Percentiles rank a stretch among this genome's conserved stretches.
Conservation (phyloP, 1,284 basidiomycete genomes). For the Wallemia ichthyophaga region DNA sequence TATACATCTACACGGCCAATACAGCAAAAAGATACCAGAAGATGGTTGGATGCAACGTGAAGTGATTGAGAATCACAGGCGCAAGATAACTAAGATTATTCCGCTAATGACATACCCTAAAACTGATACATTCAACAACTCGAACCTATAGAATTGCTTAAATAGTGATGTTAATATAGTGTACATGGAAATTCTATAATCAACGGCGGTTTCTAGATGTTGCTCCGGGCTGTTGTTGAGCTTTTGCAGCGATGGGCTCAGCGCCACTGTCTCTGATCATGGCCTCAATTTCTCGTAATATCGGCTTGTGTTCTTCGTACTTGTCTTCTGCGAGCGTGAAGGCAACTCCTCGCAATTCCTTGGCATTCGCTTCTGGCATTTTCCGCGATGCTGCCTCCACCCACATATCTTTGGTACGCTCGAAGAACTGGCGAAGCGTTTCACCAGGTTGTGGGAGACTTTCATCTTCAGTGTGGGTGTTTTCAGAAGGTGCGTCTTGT, state of each 20-base stretch:
- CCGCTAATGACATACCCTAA: neutral
- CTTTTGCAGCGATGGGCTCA: neutral
- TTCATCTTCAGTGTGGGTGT: constrained; percentile 11
- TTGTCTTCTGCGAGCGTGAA: constrained; percentile 38
- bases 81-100: neutral
- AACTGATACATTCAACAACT: neutral
- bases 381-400: constrained; percentile 31
- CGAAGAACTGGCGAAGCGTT: constrained; percentile 54
- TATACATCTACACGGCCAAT: constrained; percentile 76
- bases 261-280: constrained; percentile 18
- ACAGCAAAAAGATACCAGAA: constrained; percentile 12
- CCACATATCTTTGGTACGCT: constrained; percentile 55
- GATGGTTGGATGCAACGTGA: neutral
- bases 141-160: neutral
- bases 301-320: constrained; percentile 44
- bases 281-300: constrained; percentile 47
- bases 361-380: constrained; percentile 36
- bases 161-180: neutral
- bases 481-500: constrained; percentile 6
- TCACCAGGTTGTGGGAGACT: constrained; percentile 50
- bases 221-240: neutral
- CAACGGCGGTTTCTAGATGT: neutral
- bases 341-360: constrained; percentile 44
- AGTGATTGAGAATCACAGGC: neutral
- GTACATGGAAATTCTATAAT: neutral